Conservation (phyloP, 495 filamentous ascomycete species). For the Friedmanniomyces simplex region DNA sequence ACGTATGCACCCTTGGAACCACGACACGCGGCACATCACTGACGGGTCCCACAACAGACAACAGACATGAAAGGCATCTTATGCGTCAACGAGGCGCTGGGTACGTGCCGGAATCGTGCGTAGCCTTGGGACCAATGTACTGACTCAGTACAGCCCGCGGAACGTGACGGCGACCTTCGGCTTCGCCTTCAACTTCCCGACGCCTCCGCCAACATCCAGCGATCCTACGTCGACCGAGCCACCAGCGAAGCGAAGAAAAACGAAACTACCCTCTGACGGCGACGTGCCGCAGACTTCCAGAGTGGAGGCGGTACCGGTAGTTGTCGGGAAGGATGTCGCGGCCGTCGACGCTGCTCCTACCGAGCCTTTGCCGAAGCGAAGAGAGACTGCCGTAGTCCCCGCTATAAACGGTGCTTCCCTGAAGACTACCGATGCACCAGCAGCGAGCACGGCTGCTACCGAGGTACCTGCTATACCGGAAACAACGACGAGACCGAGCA, state of each 20-base stretch:
- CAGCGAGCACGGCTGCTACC: no score
- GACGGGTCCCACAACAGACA: constrained; percentile 2
- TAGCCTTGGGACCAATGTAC: constrained; percentile 2
- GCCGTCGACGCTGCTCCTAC: no score
- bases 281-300: not conserved
- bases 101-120: constrained; percentile 33
- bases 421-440: no score
- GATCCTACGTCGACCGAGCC: not conserved
- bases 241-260: constrained; percentile 4
- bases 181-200: constrained; percentile 34
- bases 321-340: no score
- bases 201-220: not conserved
- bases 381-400: no score
- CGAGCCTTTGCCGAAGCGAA: no score
- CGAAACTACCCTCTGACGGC: not conserved
- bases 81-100: constrained; percentile 52
- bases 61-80: constrained; percentile 42
- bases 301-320: no score
- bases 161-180: constrained; percentile 35
- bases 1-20: not conserved
- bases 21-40: not conserved
- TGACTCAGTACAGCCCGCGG: constrained; percentile 8
- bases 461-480: no score
- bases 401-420: no score
- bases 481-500: not conserved